Conservation (phyloP, 768 basidiomycete species). For the Strobilomyces dryophilus region DNA sequence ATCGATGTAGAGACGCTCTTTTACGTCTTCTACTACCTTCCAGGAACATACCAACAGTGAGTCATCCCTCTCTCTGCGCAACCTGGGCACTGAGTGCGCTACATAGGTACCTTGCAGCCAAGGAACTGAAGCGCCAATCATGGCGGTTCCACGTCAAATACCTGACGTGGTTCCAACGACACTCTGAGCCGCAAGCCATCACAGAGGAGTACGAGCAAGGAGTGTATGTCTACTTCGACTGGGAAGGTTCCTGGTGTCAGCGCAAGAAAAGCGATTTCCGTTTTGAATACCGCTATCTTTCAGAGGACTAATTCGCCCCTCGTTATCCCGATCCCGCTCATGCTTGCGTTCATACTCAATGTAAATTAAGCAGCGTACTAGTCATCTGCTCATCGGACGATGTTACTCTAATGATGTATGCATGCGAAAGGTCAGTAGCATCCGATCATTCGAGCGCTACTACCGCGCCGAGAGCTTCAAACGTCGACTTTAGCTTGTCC, state of each 20-base stretch:
- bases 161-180: constrained; percentile 98
- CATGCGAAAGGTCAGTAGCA: constrained; percentile 5
- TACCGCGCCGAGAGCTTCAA: constrained; percentile 85
- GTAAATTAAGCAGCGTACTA: constrained; percentile 26
- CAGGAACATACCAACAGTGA: constrained; percentile 97
- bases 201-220: constrained; percentile 99
- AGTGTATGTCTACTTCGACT: constrained; percentile 98
- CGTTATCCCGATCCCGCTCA: constrained; percentile 6
- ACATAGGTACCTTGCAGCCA: constrained; percentile 85
- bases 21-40: constrained; percentile 97
- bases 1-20: constrained; percentile 97
- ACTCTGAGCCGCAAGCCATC: constrained; percentile 96
- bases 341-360: constrained; percentile 16
- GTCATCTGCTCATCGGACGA: constrained; percentile 12
- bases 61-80: not conserved
- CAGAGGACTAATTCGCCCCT: constrained; percentile 53
- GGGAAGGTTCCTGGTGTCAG: constrained; percentile 99
- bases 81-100: not conserved
- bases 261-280: constrained; percentile 98
- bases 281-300: constrained; percentile 93
- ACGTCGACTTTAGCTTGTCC: constrained; percentile 90
- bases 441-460: constrained; percentile 71
- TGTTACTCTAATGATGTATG: constrained; percentile 14
- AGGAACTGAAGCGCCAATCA: constrained; percentile 94
- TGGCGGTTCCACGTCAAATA: constrained; percentile 99